Percentiles rank a stretch among this genome's conserved stretches.
These are phyloP conservation scores for Strobilomyces dryophilus DNA, from an alignment of 768 basidiomycete species.

Conservation along the genomic window DNA sequence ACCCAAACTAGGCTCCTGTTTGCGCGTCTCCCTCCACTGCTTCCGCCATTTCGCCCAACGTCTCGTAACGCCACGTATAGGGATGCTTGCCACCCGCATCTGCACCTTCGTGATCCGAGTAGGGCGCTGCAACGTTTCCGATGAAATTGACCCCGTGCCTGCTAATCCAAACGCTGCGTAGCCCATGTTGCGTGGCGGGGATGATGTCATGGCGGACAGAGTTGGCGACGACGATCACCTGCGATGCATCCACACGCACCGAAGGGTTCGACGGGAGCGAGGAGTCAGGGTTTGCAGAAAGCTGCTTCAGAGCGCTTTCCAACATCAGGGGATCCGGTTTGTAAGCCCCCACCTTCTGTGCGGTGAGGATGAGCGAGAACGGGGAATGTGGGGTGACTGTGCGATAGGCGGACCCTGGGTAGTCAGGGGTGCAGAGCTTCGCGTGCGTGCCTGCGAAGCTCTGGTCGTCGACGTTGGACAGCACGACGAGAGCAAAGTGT, in stretches of 20 bases:
- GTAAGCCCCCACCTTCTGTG: slow-evolving; percentile 69
- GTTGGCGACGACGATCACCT: slow-evolving; percentile 64
- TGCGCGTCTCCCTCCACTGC: slow-evolving; percentile 46
- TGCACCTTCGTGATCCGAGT: slow-evolving; percentile 11
- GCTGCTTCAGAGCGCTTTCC: slow-evolving; percentile 27
- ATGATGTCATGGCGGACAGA: slow-evolving; percentile 64
- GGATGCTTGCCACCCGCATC: slow-evolving; percentile 22
- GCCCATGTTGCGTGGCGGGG: slow-evolving; percentile 53
- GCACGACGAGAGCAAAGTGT: slow-evolving; percentile 64
- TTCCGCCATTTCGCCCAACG: slow-evolving; percentile 56
- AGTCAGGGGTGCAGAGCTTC: slow-evolving; percentile 34
- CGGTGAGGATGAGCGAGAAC: slow-evolving; percentile 65
- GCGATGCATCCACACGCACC: slow-evolving; percentile 29
- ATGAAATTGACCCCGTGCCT: slow-evolving; percentile 30
- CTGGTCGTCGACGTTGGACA: slow-evolving; percentile 69
- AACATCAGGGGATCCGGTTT: slow-evolving; percentile 54
- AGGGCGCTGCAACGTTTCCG: slow-evolving; percentile 31
- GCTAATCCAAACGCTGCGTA: slow-evolving; percentile 66
- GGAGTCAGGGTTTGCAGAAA: slow-evolving; percentile 18
- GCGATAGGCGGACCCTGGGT: slow-evolving; percentile 32
- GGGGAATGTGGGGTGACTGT: slow-evolving; percentile 45
- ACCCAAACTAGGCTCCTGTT: not conserved
- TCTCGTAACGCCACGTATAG: slow-evolving; percentile 55
- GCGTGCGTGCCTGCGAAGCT: slow-evolving; percentile 61
- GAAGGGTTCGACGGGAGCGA: slow-evolving; percentile 17